Evolutionary conservation across 371 early-diverging fungal genomes (phyloP), one percentile per base, ranked within the genome.

Genomic region (Rhizopus arrhizus): DNA sequence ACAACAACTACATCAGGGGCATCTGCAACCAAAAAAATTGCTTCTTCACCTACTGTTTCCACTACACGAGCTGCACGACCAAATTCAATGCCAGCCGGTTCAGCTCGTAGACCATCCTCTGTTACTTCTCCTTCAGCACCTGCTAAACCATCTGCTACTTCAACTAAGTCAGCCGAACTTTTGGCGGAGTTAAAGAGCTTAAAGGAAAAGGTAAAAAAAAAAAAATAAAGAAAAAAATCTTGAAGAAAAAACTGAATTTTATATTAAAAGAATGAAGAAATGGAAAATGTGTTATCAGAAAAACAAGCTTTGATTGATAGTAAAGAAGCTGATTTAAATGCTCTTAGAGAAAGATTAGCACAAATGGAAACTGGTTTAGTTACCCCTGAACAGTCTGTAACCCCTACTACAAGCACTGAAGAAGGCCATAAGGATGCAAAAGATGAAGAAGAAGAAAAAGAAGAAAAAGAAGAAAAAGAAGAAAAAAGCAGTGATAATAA

Each of bases 181-280:
- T 15, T 53, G 40, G 66, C 66, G 54, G 70, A 69, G 53, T 36
- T 69, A n/a, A 69, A 69, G 57, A 36, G 38, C 35, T 48, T 65
- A 5, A 69, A 69, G 16, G 60, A 56, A 53, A 69, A 69, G 66
- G 70, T 69, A 64, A 57, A 12, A 41, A 46, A 54, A 60, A 11
- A 31, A 48, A 28, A 22, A 6, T 48, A 38, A 10, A 35, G 10
- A 38, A 34, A 33, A 35, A 43, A 48, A 33, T 45, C 36, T 45
- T 64, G 9, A 69, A 64, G 15, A 55, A 54, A 50, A 69, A 69
- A 64, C 64, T 69, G 56, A 56, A 7, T 40, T 12, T 40, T 40
- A 40, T 40, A 1, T 40, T 48, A 12, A 46, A 29, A 69, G 70
- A 59, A 65, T 49, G 62, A 65, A 53, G 62, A 61, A 16, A 59